A percentile compares a stretch with the other conserved stretches of the same genome.
Evolutionary conservation across 345 rosid genomes (phyloP).

Genomic region (Euphorbia pulcherrima): DNA sequence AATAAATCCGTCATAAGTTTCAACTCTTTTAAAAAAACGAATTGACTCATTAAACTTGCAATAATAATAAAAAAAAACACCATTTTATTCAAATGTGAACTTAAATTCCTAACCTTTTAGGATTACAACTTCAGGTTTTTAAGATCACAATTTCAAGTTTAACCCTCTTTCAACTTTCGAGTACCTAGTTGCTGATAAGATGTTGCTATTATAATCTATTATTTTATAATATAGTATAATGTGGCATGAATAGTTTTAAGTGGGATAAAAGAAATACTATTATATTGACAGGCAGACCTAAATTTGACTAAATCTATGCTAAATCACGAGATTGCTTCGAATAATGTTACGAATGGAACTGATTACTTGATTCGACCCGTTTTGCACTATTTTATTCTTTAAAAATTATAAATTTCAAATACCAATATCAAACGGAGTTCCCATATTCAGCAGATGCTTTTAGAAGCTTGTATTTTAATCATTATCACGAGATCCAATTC

Average conservation of each 20-base stretch:
- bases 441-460: neutral
- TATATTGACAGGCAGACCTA: neutral
- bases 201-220: too few relatives aligned
- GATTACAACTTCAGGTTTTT: too few relatives aligned
- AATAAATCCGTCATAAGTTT: too few relatives aligned
- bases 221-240: too few relatives aligned
- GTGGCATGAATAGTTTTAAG: neutral
- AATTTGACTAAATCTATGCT: neutral
- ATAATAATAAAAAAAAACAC: too few relatives aligned
- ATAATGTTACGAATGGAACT: neutral
- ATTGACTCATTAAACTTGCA: too few relatives aligned
- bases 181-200: too few relatives aligned
- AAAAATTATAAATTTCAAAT: neutral
- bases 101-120: too few relatives aligned
- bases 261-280: neutral
- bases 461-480: neutral
- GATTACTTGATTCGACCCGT: neutral
- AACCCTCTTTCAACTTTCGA: too few relatives aligned
- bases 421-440: neutral
- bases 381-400: neutral
- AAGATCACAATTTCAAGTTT: too few relatives aligned
- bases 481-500: neutral
- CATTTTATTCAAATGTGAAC: too few relatives aligned
- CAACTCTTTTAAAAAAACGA: too few relatives aligned
- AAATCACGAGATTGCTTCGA: constrained; percentile 5